Conservation (phyloP, 75 land plant species). For the Pinus albicaulis region DNA sequence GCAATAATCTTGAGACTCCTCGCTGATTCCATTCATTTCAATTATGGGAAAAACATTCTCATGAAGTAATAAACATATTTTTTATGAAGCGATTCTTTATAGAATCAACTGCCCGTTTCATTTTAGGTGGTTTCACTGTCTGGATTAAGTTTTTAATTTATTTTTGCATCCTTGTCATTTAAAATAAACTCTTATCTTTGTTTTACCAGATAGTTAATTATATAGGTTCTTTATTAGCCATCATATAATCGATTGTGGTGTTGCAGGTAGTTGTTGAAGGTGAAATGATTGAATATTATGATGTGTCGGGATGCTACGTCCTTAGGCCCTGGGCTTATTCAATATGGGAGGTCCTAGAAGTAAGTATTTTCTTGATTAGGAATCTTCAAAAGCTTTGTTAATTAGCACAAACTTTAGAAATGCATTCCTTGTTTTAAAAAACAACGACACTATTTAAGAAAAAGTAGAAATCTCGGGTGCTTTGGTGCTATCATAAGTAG, state of each 20-base stretch:
- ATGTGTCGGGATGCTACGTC: constrained; percentile 96
- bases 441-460: not conserved
- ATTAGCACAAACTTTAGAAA: not conserved
- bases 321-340: constrained; percentile 94
- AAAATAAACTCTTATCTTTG: not conserved
- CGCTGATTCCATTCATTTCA: too few relatives aligned
- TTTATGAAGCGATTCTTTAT: not conserved
- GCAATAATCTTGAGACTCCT: too few relatives aligned
- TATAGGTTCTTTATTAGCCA: not conserved
- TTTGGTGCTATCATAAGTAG: too few relatives aligned
- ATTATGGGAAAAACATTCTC: not conserved
- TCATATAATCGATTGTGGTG: not conserved
- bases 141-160: not conserved
- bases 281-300: constrained; percentile 99
- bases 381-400: not conserved
- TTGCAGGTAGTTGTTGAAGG: constrained; percentile 76
- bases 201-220: not conserved
- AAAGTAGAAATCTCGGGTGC: too few relatives aligned
- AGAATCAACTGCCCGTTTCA: not conserved
- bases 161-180: not conserved
- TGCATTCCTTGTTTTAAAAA: not conserved
- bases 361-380: constrained; percentile 17
- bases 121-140: not conserved
- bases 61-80: not conserved
- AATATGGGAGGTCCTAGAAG: constrained; percentile 89